Conservation (phyloP, 129 eudicot species). For the Tagetes erecta region DNA sequence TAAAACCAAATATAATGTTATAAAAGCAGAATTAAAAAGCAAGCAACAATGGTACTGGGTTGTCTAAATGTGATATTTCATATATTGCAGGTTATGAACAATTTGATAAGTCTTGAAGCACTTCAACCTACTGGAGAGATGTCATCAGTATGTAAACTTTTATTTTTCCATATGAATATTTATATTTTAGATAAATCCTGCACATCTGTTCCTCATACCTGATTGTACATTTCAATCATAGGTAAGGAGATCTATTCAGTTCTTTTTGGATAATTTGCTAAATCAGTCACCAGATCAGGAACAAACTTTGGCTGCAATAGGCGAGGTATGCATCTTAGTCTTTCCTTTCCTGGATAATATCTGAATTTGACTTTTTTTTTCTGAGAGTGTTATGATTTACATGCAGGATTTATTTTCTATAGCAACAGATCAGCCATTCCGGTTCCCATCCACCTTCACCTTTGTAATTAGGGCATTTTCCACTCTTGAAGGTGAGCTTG, state of each 20-base stretch:
- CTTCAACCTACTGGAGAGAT: constrained; percentile 98
- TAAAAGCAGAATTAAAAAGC: not conserved
- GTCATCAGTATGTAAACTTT: constrained; percentile 62
- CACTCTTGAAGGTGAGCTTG: constrained; percentile 82
- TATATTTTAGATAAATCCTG: not conserved
- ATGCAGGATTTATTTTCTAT: constrained; percentile 92
- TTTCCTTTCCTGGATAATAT: not conserved
- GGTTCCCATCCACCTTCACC: constrained; percentile 93
- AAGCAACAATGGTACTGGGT: not conserved
- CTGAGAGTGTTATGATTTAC: constrained; percentile 10
- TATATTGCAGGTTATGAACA: constrained; percentile 68
- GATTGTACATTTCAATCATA: constrained; percentile 22
- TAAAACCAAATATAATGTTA: no score
- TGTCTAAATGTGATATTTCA: constrained; percentile 22
- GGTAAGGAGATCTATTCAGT: constrained; percentile 98
- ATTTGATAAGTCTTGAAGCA: constrained; percentile 87
- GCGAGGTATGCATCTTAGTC: constrained; percentile 57
- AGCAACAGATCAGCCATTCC: constrained; percentile 95
- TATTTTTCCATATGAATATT: not conserved
- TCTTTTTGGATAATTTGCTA: constrained; percentile 85
- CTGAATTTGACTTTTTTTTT: constrained; percentile 7
- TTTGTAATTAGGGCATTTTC: constrained; percentile 95
- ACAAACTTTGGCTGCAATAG: constrained; percentile 89
- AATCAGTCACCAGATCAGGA: constrained; percentile 73
- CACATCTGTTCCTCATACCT: not conserved